Evolutionary conservation across 352 stramenopile genomes (phyloP).

Genomic region (Phytophthora boehmeriae): DNA sequence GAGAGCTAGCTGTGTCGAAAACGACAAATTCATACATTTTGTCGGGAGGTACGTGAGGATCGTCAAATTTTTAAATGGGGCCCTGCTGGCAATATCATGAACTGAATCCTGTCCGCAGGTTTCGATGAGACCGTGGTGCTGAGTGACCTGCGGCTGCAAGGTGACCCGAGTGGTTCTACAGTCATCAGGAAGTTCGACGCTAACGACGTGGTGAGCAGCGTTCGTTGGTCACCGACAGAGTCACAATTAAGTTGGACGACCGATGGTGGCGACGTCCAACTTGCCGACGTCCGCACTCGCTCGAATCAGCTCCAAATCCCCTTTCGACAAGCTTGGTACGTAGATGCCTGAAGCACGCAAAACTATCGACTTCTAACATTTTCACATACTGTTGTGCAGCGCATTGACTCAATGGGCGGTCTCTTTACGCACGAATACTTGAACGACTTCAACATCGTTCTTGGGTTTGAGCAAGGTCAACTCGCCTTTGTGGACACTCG

Average conservation of each 20-base stretch:
- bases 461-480: conserved; percentile 72
- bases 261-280: conserved; percentile 76
- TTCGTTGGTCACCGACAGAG: conserved; percentile 63
- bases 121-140: conserved; percentile 86
- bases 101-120: conserved; percentile 31
- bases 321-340: conserved; percentile 40
- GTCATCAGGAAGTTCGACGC: conserved; percentile 71
- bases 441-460: conserved; percentile 48
- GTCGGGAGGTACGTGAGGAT: conserved; percentile 40
- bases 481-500: conserved; percentile 69
- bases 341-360: not conserved
- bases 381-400: conserved; percentile 24
- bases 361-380: not conserved
- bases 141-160: conserved; percentile 54
- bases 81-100: conserved; percentile 3
- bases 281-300: conserved; percentile 54
- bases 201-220: conserved; percentile 79
- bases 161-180: conserved; percentile 37
- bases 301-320: conserved; percentile 45
- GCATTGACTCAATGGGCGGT: conserved; percentile 49
- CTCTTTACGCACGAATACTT: conserved; percentile 82
- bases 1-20: conserved; percentile 62
- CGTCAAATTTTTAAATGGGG: too few relatives aligned
- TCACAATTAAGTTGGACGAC: conserved; percentile 81
- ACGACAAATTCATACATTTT: conserved; percentile 33